phyloP scores from a whole-genome alignment of 1,284 basidiomycete species.

The Melanopsichium pennsylvanicum region DNA sequence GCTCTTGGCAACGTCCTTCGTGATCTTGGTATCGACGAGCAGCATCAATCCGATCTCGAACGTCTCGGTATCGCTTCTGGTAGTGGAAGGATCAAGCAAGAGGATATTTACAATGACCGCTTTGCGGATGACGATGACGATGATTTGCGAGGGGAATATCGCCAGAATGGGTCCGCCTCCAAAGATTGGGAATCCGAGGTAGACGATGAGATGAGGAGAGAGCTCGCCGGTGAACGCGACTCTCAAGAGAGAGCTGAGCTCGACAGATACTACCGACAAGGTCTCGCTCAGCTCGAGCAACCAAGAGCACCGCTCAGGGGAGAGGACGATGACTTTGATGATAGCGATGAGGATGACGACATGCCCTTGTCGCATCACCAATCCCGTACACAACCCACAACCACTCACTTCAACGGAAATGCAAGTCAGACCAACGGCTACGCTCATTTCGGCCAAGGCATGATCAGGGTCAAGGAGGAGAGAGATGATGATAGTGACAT shows the following conservation, averaged over 20 bases:
- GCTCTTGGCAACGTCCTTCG: slow-evolving; percentile 63
- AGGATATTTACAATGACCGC: slow-evolving; percentile 64
- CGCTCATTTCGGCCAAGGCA: slow-evolving; percentile 15
- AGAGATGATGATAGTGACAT: slow-evolving; percentile 39
- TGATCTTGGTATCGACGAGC: slow-evolving; percentile 60
- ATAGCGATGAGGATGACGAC: slow-evolving; percentile 30
- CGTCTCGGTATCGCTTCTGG: slow-evolving; percentile 47
- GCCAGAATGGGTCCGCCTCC: slow-evolving; percentile 25
- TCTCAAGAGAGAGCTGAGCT: slow-evolving; percentile 44
- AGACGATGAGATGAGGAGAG: slow-evolving; percentile 49
- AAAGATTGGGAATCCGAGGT: slow-evolving; percentile 54
- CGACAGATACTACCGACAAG: slow-evolving; percentile 53
- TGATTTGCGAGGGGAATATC: slow-evolving; percentile 30
- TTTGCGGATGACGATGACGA: slow-evolving; percentile 62
- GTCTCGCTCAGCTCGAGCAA: slow-evolving; percentile 42
- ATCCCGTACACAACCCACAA: not conserved
- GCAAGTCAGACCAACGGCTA: slow-evolving; percentile 14
- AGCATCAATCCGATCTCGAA: slow-evolving; percentile 43
- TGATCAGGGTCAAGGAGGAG: slow-evolving; percentile 43
- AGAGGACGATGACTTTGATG: slow-evolving; percentile 59
- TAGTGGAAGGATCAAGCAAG: slow-evolving; percentile 46
- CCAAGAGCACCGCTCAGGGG: slow-evolving; percentile 38
- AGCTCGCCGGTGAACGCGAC: slow-evolving; percentile 39
- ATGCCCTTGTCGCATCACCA: slow-evolving; percentile 32
- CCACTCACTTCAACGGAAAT: slow-evolving; percentile 5